Base-by-base conservation (phyloP, 139 green algal genomes). In the Coelastrella sp. region DNA sequence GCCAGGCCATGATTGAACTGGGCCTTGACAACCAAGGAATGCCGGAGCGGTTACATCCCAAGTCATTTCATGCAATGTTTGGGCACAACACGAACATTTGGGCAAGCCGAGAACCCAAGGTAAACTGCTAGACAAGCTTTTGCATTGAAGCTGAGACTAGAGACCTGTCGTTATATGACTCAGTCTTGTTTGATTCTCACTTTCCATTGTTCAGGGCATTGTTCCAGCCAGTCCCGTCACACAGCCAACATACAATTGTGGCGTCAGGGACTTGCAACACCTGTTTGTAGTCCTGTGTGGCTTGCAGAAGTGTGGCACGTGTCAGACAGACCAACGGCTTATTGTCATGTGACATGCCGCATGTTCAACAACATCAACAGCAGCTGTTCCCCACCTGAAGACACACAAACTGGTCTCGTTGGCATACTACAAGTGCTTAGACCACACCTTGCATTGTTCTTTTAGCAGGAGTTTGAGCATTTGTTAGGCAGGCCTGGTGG, bases 51-150 rank as follows among this genome's bases (percentile, higher is more conserved):
- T 80, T 95, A 47, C 91, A 96, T 83, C 94, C 94, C 2, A 95
- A 94, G 85, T 90, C 68, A 64, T 95, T 96, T 59, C 92, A 92
- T 23, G 86, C 90, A 2, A 79, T 89, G 11, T 94, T 97, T 82
- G 92, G 89, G 16, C 94, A 96, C 90, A 97, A 97, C 93, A 97
- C 95, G 22, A 97, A 97, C 91, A 32, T 97, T 2, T 96, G 94
- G 94, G 92, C 93, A 14, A 84, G 19, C 87, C 7, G 73, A 71
- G 54, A 73, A 4, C 19, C 4, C 10, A 32, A 87, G 32, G 82
- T 87, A 10, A 66, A 65, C 32, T 5, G n/a, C n/a, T 32, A 13
- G 32, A 47, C 32, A 47, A 47, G 32, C 32, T 47, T 47, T 47
- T 47, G 32, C 32, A 47, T 47, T 47, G 32, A 47, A 1, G 32